Base-by-base conservation (phyloP, 2,329 filamentous ascomycete genomes). In the Cercospora citrullina region DNA sequence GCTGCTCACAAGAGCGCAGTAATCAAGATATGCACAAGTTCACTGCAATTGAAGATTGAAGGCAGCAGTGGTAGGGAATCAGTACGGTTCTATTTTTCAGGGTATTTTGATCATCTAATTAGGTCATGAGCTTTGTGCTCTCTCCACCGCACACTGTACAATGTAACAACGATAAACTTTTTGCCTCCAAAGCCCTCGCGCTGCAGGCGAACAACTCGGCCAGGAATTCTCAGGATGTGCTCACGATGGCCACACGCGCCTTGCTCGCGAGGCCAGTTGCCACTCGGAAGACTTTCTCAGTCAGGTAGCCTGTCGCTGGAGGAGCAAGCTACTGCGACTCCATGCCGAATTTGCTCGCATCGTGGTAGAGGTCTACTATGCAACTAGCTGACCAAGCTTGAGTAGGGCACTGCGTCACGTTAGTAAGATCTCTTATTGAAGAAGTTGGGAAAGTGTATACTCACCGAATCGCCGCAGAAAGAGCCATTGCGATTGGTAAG, bases 321-420 rank as follows among this genome's bases (percentile, higher is more conserved):
- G 62, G 62, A 45, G 62, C 62, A 59, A 64, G 62, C 62, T 64
- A 64, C 62, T 64, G 48, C 53, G 53, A 58, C 62, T 64, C 62
- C 62, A 59, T 64, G 62, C 62, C 62, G 33, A 70, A 69, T 64
- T 69, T 72, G 74, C 75, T 78, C 66, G 93, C 94, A 79, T 99
- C 95, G 84, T 97, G 94, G 82, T 97, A 99, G 71, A 99, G 81
- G 81, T 99, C 95, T 76, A 99, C 92, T 76, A 99, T 84, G 79
- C 95, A 98, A 23, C 92, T 91, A 31, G 95, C 92, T 63, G 93
- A 97, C 95, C 95, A 99, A 63, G 95, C 91, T 80, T 99, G 95
- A 0, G 95, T 97, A 28, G 95, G 95, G 63, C 91, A 95, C 89
- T 95, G 77, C 65, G 58, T 62, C 61, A 48, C 63, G 71, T 81